Evolutionary conservation across 164 flowering plant genomes (phyloP), one percentile per base, ranked within the genome.

Genomic region (Liriodendron chinense): DNA sequence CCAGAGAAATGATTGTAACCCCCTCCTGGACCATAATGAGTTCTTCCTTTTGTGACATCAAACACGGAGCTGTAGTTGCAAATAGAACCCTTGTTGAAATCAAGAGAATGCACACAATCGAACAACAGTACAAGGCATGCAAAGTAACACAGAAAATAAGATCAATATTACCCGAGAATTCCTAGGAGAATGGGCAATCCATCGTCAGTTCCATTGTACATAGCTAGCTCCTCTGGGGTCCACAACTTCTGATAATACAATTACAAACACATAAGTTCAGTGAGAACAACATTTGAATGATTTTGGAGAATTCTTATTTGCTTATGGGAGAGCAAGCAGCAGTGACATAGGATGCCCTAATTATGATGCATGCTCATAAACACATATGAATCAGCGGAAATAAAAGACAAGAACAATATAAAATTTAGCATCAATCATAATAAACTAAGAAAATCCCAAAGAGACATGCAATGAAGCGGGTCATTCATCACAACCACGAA

Each of bases 1-100:
- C 99, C 99, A 59, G 99, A 84, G 78, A 95, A 95, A 81, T 95
- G 99, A 77, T 85, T 79, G 85, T 95, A 95, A 68, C 91, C 89
- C 43, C 96, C 98, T 78, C 94, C 97, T 12, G 65, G 73, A 3
- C 99, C 99, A 74, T 95, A 95, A 78, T 95, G 98, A 48, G 89
- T 86, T 83, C 81, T 91, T 67, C 99, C 98, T 84, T 91, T 91
- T 1, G 94, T 93, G 26, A 95, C 99, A 83, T 95, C 99, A 84
- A 92, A 93, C 71, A 95, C 98, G 16, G 98, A 91, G 72, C 98
- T 94, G 84, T 64, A 57, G 56, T 65, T 65, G 75, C 53, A 59
- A 78, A 63, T 5, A 47, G n/a, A 70, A 34, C 10, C 12, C 48
- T 59, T 65, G 21, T 4, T 59, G 21, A 65, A 66, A 47, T 50